phyloP scores from a whole-genome alignment of 495 filamentous ascomycete genomes.

The Cryomyces antarcticus region DNA sequence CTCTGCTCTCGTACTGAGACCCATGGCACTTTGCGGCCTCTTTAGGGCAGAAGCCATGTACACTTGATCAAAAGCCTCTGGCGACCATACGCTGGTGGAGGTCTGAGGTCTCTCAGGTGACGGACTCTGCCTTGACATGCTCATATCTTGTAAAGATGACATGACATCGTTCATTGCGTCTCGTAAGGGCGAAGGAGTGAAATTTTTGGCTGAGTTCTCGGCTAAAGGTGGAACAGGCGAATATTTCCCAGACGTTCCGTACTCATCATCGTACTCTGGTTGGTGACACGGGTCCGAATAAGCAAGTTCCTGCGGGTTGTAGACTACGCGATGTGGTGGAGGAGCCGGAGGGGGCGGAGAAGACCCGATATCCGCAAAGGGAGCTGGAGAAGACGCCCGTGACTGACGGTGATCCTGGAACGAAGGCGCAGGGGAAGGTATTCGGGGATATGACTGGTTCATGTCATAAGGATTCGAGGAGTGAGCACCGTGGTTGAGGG shows the following conservation, averaged over 20 bases:
- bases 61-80: slow-evolving; percentile 60
- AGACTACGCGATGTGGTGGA: slow-evolving; percentile 20
- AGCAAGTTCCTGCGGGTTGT: slow-evolving; percentile 15
- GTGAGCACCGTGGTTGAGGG: slow-evolving; percentile 3
- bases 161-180: slow-evolving; percentile 98
- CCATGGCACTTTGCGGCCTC: slow-evolving; percentile 54
- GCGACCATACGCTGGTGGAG: slow-evolving; percentile 65
- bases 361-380: slow-evolving; percentile 7
- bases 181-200: slow-evolving; percentile 78
- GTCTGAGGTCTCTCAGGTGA: slow-evolving; percentile 25
- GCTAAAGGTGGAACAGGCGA: slow-evolving; percentile 44
- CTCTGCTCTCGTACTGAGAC: slow-evolving; percentile 27
- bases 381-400: slow-evolving; percentile 14
- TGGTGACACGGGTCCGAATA: slow-evolving; percentile 5
- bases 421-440: slow-evolving; percentile 8
- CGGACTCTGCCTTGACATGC: slow-evolving; percentile 29
- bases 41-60: slow-evolving; percentile 17
- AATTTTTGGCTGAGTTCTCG: slow-evolving; percentile 21
- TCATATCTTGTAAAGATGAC: slow-evolving; percentile 84
- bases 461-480: too few species aligned
- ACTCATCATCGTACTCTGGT: slow-evolving; percentile 1
- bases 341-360: slow-evolving; percentile 23
- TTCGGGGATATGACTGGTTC: slow-evolving; percentile 1
- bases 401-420: slow-evolving; percentile 4
- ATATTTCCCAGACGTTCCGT: slow-evolving; percentile 19